Percentiles rank a stretch among this genome's conserved stretches.
Conservation (phyloP, 2,329 filamentous ascomycete species). For the Penicillium capsulatum region DNA sequence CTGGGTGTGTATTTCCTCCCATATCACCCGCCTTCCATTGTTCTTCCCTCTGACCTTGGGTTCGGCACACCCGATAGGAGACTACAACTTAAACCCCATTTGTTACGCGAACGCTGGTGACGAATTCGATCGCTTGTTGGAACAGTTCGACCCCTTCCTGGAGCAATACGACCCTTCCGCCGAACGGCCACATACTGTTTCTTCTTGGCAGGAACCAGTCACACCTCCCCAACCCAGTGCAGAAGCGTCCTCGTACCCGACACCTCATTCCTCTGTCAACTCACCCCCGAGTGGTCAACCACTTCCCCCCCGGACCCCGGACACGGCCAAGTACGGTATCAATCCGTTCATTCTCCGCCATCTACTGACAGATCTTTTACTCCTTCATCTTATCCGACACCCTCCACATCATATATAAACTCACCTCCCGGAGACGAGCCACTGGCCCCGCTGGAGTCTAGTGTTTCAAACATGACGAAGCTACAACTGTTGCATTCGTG, state of each 20-base stretch:
- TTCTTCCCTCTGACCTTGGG: slow-evolving; percentile 10
- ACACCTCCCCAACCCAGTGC: slow-evolving; percentile 8
- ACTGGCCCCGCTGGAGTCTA: slow-evolving; percentile 7
- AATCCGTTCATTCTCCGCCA: slow-evolving; percentile 4
- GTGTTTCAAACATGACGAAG: slow-evolving; percentile 7
- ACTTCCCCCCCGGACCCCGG: slow-evolving; percentile 4
- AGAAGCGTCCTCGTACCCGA: slow-evolving; percentile 9
- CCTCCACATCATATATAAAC: slow-evolving; percentile 9
- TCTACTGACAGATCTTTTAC: slow-evolving; percentile 5
- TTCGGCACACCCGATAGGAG: slow-evolving; percentile 7
- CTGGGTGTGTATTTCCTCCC: slow-evolving; percentile 8
- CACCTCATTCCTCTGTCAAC: slow-evolving; percentile 7
- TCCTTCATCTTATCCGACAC: slow-evolving; percentile 9
- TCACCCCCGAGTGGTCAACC: slow-evolving; percentile 5
- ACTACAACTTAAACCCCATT: slow-evolving; percentile 9
- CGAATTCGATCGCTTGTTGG: slow-evolving; percentile 9
- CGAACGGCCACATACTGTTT: slow-evolving; percentile 5
- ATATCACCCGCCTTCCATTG: slow-evolving; percentile 5
- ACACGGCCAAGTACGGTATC: slow-evolving; percentile 6
- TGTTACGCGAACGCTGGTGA: slow-evolving; percentile 8
- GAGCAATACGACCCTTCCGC: slow-evolving; percentile 7
- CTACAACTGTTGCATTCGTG: slow-evolving; percentile 10
- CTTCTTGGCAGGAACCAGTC: slow-evolving; percentile 6
- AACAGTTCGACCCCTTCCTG: slow-evolving; percentile 7
- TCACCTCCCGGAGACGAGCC: slow-evolving; percentile 9